Conservation (phyloP, 2,329 filamentous ascomycete genomes). For the Basipetospora chlamydospora region DNA sequence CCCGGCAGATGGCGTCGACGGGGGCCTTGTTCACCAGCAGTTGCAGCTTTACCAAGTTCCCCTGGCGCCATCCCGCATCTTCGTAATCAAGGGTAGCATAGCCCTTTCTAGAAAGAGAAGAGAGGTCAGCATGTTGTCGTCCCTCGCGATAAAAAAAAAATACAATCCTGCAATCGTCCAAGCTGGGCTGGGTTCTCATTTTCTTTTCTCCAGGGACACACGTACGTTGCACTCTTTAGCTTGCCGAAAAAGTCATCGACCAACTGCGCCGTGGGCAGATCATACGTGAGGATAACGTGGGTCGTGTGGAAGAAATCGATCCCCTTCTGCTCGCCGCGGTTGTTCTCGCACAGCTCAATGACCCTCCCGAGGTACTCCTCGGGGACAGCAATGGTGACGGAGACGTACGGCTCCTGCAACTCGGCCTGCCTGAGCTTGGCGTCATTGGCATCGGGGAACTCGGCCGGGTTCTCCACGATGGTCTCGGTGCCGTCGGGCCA, state of each 20-base stretch:
- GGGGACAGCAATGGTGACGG: conserved; percentile 75
- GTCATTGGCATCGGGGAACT: conserved; percentile 62
- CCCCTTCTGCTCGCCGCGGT: conserved; percentile 74
- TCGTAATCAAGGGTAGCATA: conserved; percentile 96
- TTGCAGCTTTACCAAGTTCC: conserved; percentile 76
- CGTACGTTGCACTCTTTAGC: conserved; percentile 66
- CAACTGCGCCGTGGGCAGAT: conserved; percentile 72
- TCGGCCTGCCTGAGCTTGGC: conserved; percentile 27
- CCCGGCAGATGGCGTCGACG: conserved; percentile 85
- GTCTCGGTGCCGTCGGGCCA: conserved; percentile 65
- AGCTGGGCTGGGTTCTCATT: too few relatives aligned
- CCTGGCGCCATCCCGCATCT: conserved; percentile 73
- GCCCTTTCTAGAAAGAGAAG: conserved; percentile 45
- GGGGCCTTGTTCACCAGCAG: conserved; percentile 85
- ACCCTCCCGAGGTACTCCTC: conserved; percentile 89
- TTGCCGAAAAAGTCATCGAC: conserved; percentile 98
- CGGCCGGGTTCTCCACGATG: conserved; percentile 70
- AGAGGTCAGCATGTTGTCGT: too few relatives aligned
- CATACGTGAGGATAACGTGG: conserved; percentile 90
- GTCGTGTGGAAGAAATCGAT: conserved; percentile 83
- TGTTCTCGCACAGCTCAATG: conserved; percentile 86
- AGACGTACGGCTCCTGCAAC: conserved; percentile 45
- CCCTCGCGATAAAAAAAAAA: too few relatives aligned
- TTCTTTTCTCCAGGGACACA: too few relatives aligned
- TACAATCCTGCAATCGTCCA: too few relatives aligned